Base-by-base conservation (phyloP, 306 rosid genomes). In the Cucurbita argyrosperma region DNA sequence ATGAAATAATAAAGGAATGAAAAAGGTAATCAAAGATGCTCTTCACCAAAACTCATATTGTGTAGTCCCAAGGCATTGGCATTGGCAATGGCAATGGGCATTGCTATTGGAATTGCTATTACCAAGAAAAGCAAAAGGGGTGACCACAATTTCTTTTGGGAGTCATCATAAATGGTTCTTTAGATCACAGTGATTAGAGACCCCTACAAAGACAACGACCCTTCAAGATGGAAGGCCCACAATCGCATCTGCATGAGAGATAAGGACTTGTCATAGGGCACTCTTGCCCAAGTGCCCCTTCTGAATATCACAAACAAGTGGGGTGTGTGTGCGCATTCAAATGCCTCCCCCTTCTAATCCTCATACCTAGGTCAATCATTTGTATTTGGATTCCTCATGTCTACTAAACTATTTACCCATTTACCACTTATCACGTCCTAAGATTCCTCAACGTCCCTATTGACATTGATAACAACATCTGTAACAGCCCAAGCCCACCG, bases 191-290 rank as follows among this genome's bases (percentile, higher is more conserved):
- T 26, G 74, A 69, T 45, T 45, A 69, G 58, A 26, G 74, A 69
- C 30, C 72, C 72, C 55, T 23, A 23, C 69, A 76, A 63, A 56
- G 86, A 85, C 73, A 84, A 74, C 76, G 92, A 87, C 87, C 43
- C 84, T 78, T 90, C 87, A 82, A 78, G 74, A 79, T 26, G 80
- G 83, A 81, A 77, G 77, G 78, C 77, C 83, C 72, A 78, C 80
- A 80, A 13, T 8, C 39, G 38, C 83, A 19, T 82, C 80, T 71
- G 77, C 72, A 83, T 58, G 71, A 71, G 79, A 77, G 89, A 88
- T 78, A 65, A 76, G 78, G 90, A 85, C 87, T 38, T 85, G 81
- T 86, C 86, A 76, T 62, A 79, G 58, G 76, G 47, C 76, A 52
- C 76, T 72, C 63, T 66, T 66, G 72, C 72, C 72, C 10, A 66